A percentile compares a stretch with the other conserved stretches of the same genome.
phyloP scores from a whole-genome alignment of 805 yeast genomes.

The Monosporozyma aerobia region DNA sequence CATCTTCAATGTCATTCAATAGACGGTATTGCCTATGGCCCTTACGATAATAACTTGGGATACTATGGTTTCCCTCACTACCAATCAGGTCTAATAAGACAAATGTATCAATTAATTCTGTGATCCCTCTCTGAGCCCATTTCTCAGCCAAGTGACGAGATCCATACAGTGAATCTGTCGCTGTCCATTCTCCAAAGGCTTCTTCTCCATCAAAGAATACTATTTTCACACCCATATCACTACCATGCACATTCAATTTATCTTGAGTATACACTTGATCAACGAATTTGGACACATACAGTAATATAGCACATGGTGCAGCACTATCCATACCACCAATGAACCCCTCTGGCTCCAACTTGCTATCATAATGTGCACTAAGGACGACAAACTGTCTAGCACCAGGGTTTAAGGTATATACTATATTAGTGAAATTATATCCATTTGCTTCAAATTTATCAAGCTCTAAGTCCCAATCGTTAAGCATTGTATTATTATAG shows the following conservation, averaged over 20 bases:
- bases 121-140: conserved; percentile 26
- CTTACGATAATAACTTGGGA: conserved; percentile 34
- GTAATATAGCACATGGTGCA: conserved; percentile 44
- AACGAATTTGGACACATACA: conserved; percentile 35
- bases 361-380: conserved; percentile 50
- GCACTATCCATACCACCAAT: conserved; percentile 55
- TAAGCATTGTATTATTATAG: conserved; percentile 22
- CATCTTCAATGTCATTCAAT: conserved; percentile 31
- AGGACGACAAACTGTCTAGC: conserved; percentile 29
- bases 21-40: conserved; percentile 33
- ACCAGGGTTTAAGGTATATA: conserved; percentile 22
- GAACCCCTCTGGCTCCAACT: conserved; percentile 40
- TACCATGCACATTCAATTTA: background rate
- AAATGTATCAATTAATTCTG: conserved; percentile 35
- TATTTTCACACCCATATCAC: conserved; percentile 34
- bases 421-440: conserved; percentile 32
- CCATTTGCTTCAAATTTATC: conserved; percentile 31
- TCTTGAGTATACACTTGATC: conserved; percentile 10
- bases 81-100: conserved; percentile 47
- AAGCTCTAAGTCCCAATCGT: conserved; percentile 26
- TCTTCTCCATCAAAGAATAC: conserved; percentile 57
- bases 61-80: conserved; percentile 15
- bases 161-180: conserved; percentile 47
- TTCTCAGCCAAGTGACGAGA: conserved; percentile 39
- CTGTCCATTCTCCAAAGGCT: conserved; percentile 45